Conservation (phyloP, 257 asterid genomes). For the Echium plantagineum region DNA sequence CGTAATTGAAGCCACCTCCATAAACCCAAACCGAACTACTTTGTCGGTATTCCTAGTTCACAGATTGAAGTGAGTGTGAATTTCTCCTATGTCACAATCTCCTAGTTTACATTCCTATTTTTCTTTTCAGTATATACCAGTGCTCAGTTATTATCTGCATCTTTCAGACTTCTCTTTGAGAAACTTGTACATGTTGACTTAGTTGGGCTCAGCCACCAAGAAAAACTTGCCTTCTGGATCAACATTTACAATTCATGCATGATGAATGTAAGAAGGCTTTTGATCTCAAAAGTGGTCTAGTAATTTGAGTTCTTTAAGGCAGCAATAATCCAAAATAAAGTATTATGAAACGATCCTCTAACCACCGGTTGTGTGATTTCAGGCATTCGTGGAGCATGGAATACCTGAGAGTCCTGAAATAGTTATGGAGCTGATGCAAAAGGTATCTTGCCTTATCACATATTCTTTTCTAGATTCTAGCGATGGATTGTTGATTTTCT, state of each 20-base stretch:
- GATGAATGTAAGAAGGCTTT: conserved; percentile 58
- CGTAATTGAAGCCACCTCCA: conserved; percentile 43
- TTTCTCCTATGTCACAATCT: neutral
- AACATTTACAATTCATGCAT: conserved; percentile 87
- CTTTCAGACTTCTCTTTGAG: conserved; percentile 51
- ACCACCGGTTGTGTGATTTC: conserved; percentile 8
- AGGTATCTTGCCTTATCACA: conserved; percentile 27
- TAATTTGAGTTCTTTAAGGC: neutral
- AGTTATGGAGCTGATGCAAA: conserved; percentile 64
- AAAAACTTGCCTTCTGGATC: conserved; percentile 93
- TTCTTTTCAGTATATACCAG: conserved; percentile 5
- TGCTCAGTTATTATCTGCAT: conserved; percentile 7
- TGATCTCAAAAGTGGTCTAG: neutral
- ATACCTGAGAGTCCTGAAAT: conserved; percentile 55
- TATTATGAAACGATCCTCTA: neutral
- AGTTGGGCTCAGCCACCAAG: conserved; percentile 66
- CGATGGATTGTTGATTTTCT: neutral
- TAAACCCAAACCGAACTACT: conserved; percentile 50
- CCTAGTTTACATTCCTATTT: neutral
- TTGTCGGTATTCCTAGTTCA: conserved; percentile 52
- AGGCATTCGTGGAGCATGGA: conserved; percentile 75
- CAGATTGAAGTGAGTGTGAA: conserved; percentile 46
- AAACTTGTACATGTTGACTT: conserved; percentile 50
- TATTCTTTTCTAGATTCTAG: neutral
- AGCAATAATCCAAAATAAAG: neutral